Evolutionary conservation across 192 early-diverging fungal species (phyloP).

Genomic region (Rhizoclosmatium sp.): DNA sequence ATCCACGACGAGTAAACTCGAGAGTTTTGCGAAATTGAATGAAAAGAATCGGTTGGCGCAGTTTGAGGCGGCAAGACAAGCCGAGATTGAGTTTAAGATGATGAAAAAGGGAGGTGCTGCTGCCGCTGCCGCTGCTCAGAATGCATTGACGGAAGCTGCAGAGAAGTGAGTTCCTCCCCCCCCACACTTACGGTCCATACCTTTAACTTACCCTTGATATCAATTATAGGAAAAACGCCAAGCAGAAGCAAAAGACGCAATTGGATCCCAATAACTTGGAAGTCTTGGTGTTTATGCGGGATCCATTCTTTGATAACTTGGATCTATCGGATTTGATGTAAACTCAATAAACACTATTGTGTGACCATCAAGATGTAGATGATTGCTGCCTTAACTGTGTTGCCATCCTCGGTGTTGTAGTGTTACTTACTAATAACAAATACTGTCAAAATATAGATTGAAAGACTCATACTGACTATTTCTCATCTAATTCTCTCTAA

Average conservation of each 20-base stretch:
- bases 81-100: slow-evolving; percentile 26
- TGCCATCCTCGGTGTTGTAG: too few species aligned
- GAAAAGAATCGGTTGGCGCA: slow-evolving; percentile 15
- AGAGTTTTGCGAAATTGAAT: slow-evolving; percentile 31
- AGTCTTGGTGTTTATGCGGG: not conserved
- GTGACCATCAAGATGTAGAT: too few species aligned
- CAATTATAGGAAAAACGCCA: not conserved
- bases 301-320: slow-evolving; percentile 21
- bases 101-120: not conserved
- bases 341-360: not conserved
- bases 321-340: slow-evolving; percentile 27
- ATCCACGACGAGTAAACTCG: not conserved
- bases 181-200: not conserved
- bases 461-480: too few species aligned
- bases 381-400: too few species aligned
- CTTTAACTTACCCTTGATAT: not conserved
- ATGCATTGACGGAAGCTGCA: not conserved
- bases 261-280: slow-evolving; percentile 4
- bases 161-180: not conserved
- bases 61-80: slow-evolving; percentile 21
- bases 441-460: too few species aligned
- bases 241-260: not conserved
- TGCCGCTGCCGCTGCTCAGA: not conserved
- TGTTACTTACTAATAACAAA: too few species aligned
- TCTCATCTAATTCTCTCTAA: too few species aligned